phyloP scores from a whole-genome alignment of 177 flowering plant species.

The Vitis hybrid region DNA sequence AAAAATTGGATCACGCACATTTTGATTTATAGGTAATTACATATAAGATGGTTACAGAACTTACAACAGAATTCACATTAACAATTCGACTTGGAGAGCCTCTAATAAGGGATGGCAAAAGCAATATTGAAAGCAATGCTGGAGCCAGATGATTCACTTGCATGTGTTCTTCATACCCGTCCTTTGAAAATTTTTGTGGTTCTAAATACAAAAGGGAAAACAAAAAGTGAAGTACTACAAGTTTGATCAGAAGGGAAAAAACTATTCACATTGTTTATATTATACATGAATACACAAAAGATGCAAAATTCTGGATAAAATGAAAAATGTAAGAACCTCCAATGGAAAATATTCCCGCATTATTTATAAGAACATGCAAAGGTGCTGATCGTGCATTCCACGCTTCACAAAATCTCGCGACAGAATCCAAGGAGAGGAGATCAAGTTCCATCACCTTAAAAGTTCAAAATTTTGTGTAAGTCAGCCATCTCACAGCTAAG shows the following conservation, averaged over 20 bases:
- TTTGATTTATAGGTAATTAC: too few relatives aligned
- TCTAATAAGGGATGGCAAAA: constrained; percentile 84
- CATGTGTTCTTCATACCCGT: constrained; percentile 91
- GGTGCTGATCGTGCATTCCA: constrained; percentile 87
- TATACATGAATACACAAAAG: not conserved
- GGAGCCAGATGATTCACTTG: constrained; percentile 99
- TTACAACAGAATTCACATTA: constrained; percentile 84
- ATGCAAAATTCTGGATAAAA: not conserved
- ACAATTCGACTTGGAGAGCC: constrained; percentile 94
- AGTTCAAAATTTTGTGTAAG: constrained; percentile 5
- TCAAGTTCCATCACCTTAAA: constrained; percentile 87
- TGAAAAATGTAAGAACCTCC: constrained; percentile 53
- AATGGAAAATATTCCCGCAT: constrained; percentile 90
- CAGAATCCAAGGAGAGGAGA: constrained; percentile 91
- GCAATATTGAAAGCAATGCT: constrained; percentile 76
- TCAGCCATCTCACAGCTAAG: not conserved
- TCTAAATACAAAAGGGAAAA: constrained; percentile 33
- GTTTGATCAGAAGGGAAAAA: too few relatives aligned
- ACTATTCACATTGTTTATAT: too few relatives aligned
- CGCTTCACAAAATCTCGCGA: constrained; percentile 72
- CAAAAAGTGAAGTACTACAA: not conserved
- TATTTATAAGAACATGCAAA: constrained; percentile 86
- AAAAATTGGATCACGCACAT: not conserved
- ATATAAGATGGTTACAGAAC: constrained; percentile 14
- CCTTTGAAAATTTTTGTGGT: constrained; percentile 84